Conservation (phyloP, 805 yeast species). For the Myxozyma monticola region DNA sequence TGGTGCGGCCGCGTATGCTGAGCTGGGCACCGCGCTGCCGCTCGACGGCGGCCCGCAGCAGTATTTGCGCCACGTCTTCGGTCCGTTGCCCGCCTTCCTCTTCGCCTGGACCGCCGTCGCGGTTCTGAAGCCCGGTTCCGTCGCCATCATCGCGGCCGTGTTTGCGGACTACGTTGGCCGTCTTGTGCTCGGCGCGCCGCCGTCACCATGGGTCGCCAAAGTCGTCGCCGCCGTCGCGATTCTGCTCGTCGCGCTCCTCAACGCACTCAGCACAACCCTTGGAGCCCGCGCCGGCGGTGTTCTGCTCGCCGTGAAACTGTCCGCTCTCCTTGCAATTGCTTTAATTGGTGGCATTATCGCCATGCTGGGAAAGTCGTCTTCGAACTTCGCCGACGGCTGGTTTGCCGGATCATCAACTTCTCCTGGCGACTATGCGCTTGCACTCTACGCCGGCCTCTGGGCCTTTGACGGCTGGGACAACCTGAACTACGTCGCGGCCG, state of each 20-base stretch:
- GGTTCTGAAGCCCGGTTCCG: constrained; percentile 44
- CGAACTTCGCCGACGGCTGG: constrained; percentile 35
- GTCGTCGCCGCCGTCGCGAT: constrained; percentile 38
- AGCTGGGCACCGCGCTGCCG: constrained; percentile 45
- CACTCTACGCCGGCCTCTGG: constrained; percentile 46
- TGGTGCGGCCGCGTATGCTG: constrained; percentile 47
- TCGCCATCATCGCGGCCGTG: constrained; percentile 45
- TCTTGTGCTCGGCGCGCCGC: constrained; percentile 15
- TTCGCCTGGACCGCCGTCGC: constrained; percentile 44
- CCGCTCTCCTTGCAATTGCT: constrained; percentile 36
- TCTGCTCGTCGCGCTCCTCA: constrained; percentile 33
- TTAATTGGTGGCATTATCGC: constrained; percentile 36
- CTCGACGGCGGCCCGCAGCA: constrained; percentile 46
- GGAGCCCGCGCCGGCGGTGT: constrained; percentile 40
- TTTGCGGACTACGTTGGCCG: constrained; percentile 43
- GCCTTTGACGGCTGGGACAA: constrained; percentile 51
- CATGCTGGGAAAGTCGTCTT: constrained; percentile 27
- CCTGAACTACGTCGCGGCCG: constrained; percentile 44
- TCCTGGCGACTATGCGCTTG: constrained; percentile 40
- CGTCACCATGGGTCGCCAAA: constrained; percentile 37
- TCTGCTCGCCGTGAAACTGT: constrained; percentile 41
- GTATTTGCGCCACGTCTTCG: constrained; percentile 41
- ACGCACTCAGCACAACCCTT: constrained; percentile 35
- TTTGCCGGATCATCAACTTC: constrained; percentile 34
- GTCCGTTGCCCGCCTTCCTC: constrained; percentile 41